These are phyloP conservation scores for Asterophora parasitica DNA, from an alignment of 768 basidiomycete genomes.

Conservation along the genomic window DNA sequence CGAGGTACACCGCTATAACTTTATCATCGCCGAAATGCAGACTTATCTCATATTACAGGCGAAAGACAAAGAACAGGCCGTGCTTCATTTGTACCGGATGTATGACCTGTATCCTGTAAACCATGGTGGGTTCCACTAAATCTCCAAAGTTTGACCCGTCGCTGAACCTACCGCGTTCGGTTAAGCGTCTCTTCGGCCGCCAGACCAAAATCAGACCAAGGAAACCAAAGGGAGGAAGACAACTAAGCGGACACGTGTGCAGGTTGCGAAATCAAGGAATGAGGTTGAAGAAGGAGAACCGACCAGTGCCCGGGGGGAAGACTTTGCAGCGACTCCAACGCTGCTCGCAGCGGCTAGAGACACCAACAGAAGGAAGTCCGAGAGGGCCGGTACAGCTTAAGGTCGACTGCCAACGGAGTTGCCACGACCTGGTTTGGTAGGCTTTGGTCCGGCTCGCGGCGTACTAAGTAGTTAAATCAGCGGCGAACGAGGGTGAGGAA, in stretches of 20 bases:
- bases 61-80: slow-evolving; percentile 92
- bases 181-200: slow-evolving; percentile 41
- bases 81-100: slow-evolving; percentile 76
- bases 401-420: no score
- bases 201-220: slow-evolving; percentile 35
- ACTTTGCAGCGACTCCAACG: not conserved
- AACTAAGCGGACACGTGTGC: slow-evolving; percentile 26
- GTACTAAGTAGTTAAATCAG: no score
- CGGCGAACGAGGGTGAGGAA: no score
- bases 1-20: slow-evolving; percentile 36
- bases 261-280: slow-evolving; percentile 7
- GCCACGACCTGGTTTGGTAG: no score
- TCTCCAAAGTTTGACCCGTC: not conserved
- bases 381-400: no score
- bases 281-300: not conserved
- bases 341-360: not conserved
- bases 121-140: slow-evolving; percentile 36
- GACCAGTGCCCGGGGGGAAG: not conserved
- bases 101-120: slow-evolving; percentile 68
- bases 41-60: slow-evolving; percentile 33
- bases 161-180: not conserved
- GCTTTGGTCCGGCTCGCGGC: no score
- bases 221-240: slow-evolving; percentile 43
- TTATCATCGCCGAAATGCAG: not conserved
- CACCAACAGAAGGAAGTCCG: no score